Conservation (phyloP, 441 rosid genomes). For the Gossypium trilobum region DNA sequence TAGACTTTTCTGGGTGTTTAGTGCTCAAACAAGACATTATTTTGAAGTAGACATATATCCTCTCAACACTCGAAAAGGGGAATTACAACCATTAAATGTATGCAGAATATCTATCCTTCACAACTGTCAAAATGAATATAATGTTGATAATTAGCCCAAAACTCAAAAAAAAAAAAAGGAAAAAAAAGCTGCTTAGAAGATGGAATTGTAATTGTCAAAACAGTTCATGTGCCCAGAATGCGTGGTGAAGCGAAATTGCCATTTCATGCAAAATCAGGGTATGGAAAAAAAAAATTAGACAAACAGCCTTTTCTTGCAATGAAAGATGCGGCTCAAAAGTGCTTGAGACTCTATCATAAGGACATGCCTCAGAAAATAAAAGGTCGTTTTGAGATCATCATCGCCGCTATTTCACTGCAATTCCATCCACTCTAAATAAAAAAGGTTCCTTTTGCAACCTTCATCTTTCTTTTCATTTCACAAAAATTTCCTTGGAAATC, state of each 20-base stretch:
- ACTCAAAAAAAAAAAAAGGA: too few species aligned
- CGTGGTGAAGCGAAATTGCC: not conserved
- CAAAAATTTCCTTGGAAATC: not conserved
- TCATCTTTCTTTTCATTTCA: not conserved
- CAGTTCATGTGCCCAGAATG: not conserved
- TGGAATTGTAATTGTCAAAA: not conserved
- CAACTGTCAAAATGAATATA: too few species aligned
- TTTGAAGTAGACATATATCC: too few species aligned
- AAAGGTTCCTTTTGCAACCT: too few species aligned
- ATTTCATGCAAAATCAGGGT: not conserved
- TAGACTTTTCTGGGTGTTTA: too few species aligned
- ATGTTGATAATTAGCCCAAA: too few species aligned
- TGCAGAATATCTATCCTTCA: too few species aligned
- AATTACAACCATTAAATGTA: too few species aligned
- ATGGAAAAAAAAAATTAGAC: not conserved
- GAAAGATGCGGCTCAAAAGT: conserved; percentile 19
- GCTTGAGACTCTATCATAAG: conserved; percentile 18
- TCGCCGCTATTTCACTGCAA: conserved; percentile 4
- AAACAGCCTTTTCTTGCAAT: not conserved
- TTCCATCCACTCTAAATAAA: too few species aligned
- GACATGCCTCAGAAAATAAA: conserved; percentile 21
- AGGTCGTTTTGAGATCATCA: conserved; percentile 19
- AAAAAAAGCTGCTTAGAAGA: too few species aligned
- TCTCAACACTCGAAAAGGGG: too few species aligned
- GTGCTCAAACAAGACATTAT: too few species aligned